Evolutionary conservation across 1,284 basidiomycete genomes (phyloP).

Genomic region (Sparassis latifolia): DNA sequence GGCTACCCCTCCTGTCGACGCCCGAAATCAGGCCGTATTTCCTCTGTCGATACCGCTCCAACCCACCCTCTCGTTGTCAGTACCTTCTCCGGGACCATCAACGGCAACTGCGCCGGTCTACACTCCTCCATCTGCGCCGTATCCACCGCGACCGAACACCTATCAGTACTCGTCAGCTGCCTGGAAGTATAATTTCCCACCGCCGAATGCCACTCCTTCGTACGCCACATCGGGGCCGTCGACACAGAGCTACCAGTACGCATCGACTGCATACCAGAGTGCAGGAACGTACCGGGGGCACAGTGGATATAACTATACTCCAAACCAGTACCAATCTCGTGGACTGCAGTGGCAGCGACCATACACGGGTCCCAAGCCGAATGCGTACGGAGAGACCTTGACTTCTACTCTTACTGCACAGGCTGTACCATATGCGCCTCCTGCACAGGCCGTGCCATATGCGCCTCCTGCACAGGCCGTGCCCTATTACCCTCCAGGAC

Average conservation of each 20-base stretch:
- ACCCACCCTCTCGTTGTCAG: neutral
- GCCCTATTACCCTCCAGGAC: no score
- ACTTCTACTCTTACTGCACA: neutral
- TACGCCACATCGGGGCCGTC: constrained; percentile 1
- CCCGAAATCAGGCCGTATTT: neutral
- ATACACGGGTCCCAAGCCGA: constrained; percentile 17
- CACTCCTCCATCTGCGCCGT: neutral
- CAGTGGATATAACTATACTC: neutral
- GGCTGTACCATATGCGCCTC: neutral
- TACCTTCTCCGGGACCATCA: constrained; percentile 2
- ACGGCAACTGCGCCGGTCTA: neutral
- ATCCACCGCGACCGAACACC: constrained; percentile 11
- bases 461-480: no score
- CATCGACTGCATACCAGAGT: constrained; percentile 5
- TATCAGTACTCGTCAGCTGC: constrained; percentile 21
- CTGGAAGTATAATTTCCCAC: constrained; percentile 25
- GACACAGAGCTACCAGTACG: constrained; percentile 7
- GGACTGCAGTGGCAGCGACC: constrained; percentile 21
- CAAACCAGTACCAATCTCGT: constrained; percentile 1
- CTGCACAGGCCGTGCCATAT: neutral
- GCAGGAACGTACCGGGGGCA: constrained; percentile 2
- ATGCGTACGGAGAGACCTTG: neutral
- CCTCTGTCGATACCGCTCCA: neutral
- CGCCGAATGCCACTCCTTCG: constrained; percentile 1
- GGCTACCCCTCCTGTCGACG: neutral